Percentiles rank a stretch among this genome's conserved stretches.
Conservation (phyloP, 2,329 filamentous ascomycete species). For the Sporothrix mexicana region DNA sequence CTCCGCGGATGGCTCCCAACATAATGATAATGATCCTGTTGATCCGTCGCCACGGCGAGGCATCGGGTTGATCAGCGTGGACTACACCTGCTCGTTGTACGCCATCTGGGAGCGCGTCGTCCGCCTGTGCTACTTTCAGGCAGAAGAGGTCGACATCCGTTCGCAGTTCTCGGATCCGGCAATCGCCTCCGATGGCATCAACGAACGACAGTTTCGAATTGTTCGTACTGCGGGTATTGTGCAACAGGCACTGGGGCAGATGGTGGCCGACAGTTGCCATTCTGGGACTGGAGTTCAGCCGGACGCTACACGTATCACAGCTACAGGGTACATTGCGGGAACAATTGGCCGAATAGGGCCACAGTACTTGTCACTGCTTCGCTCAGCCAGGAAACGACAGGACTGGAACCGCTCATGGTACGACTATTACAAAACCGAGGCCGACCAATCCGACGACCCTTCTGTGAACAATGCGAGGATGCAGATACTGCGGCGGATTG, state of each 20-base stretch:
- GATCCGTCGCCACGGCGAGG: slow-evolving; percentile 1
- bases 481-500: neutral
- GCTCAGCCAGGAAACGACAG: neutral
- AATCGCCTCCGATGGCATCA: neutral
- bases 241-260: neutral
- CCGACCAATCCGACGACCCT: neutral
- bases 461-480: slow-evolving; percentile 3
- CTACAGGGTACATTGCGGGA: neutral
- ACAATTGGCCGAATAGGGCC: neutral
- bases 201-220: neutral
- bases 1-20: no score
- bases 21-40: no score
- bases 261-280: neutral
- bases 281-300: neutral
- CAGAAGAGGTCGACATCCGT: neutral
- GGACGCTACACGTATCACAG: neutral
- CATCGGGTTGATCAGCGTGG: neutral
- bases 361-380: neutral
- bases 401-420: neutral
- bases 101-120: neutral
- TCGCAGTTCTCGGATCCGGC: neutral
- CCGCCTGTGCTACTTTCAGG: neutral
- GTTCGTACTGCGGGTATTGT: neutral
- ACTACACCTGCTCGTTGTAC: neutral
- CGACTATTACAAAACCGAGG: slow-evolving; percentile 4